A percentile compares a stretch with the other conserved stretches of the same genome.
These are phyloP conservation scores for Boletus patriciae DNA, from an alignment of 768 basidiomycete species.

Conservation along the genomic window DNA sequence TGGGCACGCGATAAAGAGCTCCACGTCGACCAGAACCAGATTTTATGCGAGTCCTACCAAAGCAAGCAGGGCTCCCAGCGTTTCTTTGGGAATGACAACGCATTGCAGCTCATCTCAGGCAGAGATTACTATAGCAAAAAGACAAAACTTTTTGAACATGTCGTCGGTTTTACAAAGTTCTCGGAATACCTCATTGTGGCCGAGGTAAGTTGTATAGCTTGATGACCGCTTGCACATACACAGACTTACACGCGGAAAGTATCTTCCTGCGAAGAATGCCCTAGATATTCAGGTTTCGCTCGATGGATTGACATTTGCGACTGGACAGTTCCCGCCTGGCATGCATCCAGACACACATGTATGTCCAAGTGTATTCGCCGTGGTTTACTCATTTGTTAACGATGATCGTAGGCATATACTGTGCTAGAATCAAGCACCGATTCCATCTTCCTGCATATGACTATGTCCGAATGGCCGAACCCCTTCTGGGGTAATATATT, in stretches of 20 bases:
- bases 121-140: conserved; percentile 67
- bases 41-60: conserved; percentile 87
- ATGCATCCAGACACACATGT: conserved; percentile 92
- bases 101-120: conserved; percentile 79
- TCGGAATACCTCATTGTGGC: conserved; percentile 96
- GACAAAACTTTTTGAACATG: conserved; percentile 76
- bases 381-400: background rate
- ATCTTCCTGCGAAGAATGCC: conserved; percentile 51
- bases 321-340: conserved; percentile 85
- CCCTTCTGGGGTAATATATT: conserved; percentile 90
- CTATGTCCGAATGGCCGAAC: conserved; percentile 72
- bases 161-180: conserved; percentile 97
- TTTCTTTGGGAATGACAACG: conserved; percentile 53
- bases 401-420: conserved; percentile 72
- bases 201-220: conserved; percentile 54
- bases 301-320: conserved; percentile 82
- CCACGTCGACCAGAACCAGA: conserved; percentile 80
- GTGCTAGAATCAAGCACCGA: conserved; percentile 92
- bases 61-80: conserved; percentile 81
- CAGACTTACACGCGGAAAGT: conserved; percentile 40
- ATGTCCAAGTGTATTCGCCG: conserved; percentile 29
- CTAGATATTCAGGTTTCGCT: conserved; percentile 90
- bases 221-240: background rate
- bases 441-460: conserved; percentile 94
- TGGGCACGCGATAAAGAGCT: conserved; percentile 86